Evolutionary conservation across 2,329 filamentous ascomycete species (phyloP), one percentile per base, ranked within the genome.

Genomic region (Xylaria sp.): DNA sequence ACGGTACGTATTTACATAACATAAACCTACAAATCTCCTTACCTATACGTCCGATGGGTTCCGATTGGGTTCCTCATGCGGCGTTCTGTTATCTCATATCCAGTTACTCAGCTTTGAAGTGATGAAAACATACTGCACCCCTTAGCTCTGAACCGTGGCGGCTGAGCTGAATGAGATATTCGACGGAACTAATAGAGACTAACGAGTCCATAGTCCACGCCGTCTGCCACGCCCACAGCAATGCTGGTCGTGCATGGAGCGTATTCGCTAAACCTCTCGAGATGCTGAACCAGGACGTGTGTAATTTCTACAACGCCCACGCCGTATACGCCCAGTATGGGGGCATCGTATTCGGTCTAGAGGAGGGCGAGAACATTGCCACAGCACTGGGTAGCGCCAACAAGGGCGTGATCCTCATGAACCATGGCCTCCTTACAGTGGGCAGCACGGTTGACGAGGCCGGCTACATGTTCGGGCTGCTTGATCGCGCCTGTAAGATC

Each of bases 381-480:
- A 81, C 81, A 11, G 86, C 90, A 0, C 81, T 94, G 1, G 90
- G 90, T 0, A 66, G 73, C 31, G 78, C 82, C 0, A 86, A 87
- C 72, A 91, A 86, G 77, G 90, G 85, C 1, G 84, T 88, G 70
- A 89, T 72, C 40, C 64, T 72, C 11, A 83, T 90, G 71, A 93
- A 93, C 77, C 91, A 93, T 79, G 92, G 92, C 0, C 80, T 94
- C 42, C 79, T 93, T 59, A 92, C 90, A 0, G 90, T 92, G 0
- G 92, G 92, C 4, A 75, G 79, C 6, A 93, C 91, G 0, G 91
- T 93, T 2, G 91, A 93, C 75, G 91, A 93, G 79, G 91, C 91
- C 0, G 89, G 88, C 0, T 93, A 90, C 77, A 78, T 93, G 60
- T 91, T 92, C 76, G 88, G 87, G 1, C 59, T 73, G 26, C 83